Percentiles rank a stretch among this genome's conserved stretches.
Evolutionary conservation across 441 rosid genomes (phyloP).

Genomic region (Jatropha podagrica): DNA sequence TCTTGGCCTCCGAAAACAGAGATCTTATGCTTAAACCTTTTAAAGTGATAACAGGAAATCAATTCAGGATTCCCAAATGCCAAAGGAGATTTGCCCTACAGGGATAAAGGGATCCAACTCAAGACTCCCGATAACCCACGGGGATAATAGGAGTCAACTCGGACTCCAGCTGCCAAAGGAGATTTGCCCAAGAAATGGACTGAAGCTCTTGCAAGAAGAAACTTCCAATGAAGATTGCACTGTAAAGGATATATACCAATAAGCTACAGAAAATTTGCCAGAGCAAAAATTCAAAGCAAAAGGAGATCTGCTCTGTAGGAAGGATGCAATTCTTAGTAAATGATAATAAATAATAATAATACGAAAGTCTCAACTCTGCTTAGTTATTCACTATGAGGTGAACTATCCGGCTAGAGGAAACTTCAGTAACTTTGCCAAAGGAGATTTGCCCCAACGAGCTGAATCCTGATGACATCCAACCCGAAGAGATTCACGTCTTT

Average conservation of each 20-base stretch:
- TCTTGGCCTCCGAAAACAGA: slow-evolving; percentile 5
- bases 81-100: slow-evolving; percentile 84
- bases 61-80: slow-evolving; percentile 32
- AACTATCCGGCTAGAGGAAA: slow-evolving; percentile 29
- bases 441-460: slow-evolving; percentile 59
- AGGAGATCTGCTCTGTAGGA: slow-evolving; percentile 42
- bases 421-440: slow-evolving; percentile 47
- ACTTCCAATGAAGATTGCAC: slow-evolving; percentile 37
- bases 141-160: slow-evolving; percentile 28
- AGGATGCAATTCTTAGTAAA: slow-evolving; percentile 27
- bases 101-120: slow-evolving; percentile 38
- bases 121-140: slow-evolving; percentile 50
- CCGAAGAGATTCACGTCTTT: slow-evolving; percentile 15
- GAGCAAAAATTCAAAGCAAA: slow-evolving; percentile 25
- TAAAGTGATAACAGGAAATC: slow-evolving; percentile 29
- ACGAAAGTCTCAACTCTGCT: slow-evolving; percentile 15
- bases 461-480: slow-evolving; percentile 12
- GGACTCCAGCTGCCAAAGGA: slow-evolving; percentile 67
- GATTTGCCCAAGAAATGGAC: slow-evolving; percentile 70
- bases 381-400: slow-evolving; percentile 26
- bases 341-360: slow-evolving; percentile 12
- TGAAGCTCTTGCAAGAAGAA: slow-evolving; percentile 32
- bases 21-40: slow-evolving; percentile 21
- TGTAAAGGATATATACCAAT: slow-evolving; percentile 24
- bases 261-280: slow-evolving; percentile 20